Evolutionary conservation across 2,329 filamentous ascomycete species (phyloP).

Genomic region (Aspergillus piperis): DNA sequence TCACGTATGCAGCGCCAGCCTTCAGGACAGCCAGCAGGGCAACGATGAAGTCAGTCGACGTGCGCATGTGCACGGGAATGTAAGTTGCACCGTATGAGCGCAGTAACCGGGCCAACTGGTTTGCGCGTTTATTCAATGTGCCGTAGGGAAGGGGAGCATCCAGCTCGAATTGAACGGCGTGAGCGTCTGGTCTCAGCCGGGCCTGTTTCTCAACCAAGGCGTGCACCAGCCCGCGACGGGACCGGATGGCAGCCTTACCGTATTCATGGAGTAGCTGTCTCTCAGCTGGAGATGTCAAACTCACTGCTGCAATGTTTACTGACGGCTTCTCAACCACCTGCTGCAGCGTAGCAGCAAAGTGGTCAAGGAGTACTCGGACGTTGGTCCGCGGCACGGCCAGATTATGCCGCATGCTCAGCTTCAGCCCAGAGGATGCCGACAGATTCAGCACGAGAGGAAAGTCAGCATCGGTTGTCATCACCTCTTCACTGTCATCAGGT

Average conservation of each 20-base stretch:
- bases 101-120: background rate
- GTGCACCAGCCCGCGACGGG: background rate
- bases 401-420: background rate
- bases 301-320: background rate
- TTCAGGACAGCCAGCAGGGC: slow-evolving; percentile 18
- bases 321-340: background rate
- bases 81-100: background rate
- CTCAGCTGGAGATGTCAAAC: background rate
- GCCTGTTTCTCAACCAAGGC: background rate
- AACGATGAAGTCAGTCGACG: slow-evolving; percentile 11
- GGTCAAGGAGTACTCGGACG: background rate
- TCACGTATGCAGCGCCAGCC: slow-evolving; percentile 17
- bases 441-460: background rate
- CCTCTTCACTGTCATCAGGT: background rate
- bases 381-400: background rate
- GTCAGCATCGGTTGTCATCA: background rate
- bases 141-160: background rate
- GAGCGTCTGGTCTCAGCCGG: background rate
- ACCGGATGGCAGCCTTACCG: background rate
- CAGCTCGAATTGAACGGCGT: background rate
- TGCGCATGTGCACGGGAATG: slow-evolving; percentile 4
- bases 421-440: background rate
- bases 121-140: background rate
- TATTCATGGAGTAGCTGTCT: background rate
- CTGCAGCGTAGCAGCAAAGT: background rate